A percentile compares a stretch with the other conserved stretches of the same genome.
phyloP scores from a whole-genome alignment of 805 yeast species.

The Kodamaea restingae region DNA sequence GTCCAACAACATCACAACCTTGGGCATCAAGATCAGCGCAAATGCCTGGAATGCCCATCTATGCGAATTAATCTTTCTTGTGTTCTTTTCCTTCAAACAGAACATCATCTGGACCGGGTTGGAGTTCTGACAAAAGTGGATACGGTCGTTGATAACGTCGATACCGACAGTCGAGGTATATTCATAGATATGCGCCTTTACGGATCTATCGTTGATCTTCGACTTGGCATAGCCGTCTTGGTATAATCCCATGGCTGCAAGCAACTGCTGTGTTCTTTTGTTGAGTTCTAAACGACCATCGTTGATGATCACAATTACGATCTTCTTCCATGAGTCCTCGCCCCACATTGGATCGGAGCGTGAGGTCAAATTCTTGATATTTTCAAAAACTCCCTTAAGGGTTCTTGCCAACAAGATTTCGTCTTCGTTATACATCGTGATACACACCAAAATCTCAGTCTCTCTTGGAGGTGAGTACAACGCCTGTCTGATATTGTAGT shows the following conservation, averaged over 20 bases:
- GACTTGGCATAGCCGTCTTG: slow-evolving; percentile 96
- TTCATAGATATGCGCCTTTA: slow-evolving; percentile 85
- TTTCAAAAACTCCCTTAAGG: slow-evolving; percentile 68
- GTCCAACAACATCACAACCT: slow-evolving; percentile 78
- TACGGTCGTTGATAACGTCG: slow-evolving; percentile 57
- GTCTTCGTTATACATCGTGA: slow-evolving; percentile 68
- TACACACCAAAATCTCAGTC: slow-evolving; percentile 68
- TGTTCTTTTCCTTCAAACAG: slow-evolving; percentile 85
- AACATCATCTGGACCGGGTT: slow-evolving; percentile 85
- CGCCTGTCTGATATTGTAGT: slow-evolving; percentile 79
- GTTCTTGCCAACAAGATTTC: slow-evolving; percentile 58
- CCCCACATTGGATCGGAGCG: slow-evolving; percentile 81
- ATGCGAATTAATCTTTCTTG: slow-evolving; percentile 89
- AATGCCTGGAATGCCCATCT: slow-evolving; percentile 96
- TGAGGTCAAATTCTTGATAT: slow-evolving; percentile 68
- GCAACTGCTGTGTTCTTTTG: slow-evolving; percentile 70
- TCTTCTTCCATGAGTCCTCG: slow-evolving; percentile 90
- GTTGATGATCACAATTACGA: slow-evolving; percentile 82
- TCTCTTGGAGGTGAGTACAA: slow-evolving; percentile 73
- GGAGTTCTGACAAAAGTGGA: slow-evolving; percentile 63
- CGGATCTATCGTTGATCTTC: slow-evolving; percentile 76
- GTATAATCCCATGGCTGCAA: slow-evolving; percentile 84
- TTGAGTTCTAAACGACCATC: slow-evolving; percentile 88
- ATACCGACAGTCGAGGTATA: slow-evolving; percentile 91
- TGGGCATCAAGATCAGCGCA: slow-evolving; percentile 76